These are phyloP conservation scores for Neolecta irregularis DNA, from an alignment of 1,139 yeast genomes.

Conservation along the genomic window DNA sequence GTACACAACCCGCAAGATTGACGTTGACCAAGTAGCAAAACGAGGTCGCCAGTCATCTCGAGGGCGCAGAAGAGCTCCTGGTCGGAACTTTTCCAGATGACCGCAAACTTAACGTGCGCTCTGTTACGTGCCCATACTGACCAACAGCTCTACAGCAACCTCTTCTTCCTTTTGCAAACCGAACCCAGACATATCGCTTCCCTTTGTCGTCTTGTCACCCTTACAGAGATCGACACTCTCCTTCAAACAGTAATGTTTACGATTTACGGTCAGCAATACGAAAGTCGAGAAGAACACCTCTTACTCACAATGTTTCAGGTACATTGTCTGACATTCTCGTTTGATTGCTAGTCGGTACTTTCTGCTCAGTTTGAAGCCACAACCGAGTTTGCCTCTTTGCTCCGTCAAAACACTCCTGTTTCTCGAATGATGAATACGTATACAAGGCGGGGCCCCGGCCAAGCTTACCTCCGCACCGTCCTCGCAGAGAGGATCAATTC, in stretches of 20 bases:
- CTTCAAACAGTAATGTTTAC: conserved; percentile 32
- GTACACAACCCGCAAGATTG: conserved; percentile 6
- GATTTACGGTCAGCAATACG: conserved; percentile 32
- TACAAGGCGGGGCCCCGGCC: conserved; percentile 32
- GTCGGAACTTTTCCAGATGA: conserved; percentile 17
- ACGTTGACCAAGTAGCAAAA: conserved; percentile 17
- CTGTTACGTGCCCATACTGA: not conserved
- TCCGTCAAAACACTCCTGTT: conserved; percentile 30
- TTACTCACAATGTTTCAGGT: conserved; percentile 28
- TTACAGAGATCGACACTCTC: conserved; percentile 29
- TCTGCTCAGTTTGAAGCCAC: conserved; percentile 28
- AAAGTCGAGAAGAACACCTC: conserved; percentile 30
- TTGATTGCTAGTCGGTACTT: conserved; percentile 19
- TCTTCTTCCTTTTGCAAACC: conserved; percentile 28
- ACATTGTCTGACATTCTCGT: not conserved
- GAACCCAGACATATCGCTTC: conserved; percentile 29
- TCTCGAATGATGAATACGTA: conserved; percentile 32
- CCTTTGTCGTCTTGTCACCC: conserved; percentile 26
- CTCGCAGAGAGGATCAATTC: conserved; percentile 23
- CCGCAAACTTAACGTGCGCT: conserved; percentile 13
- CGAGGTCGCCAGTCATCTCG: conserved; percentile 26
- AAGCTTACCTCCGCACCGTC: conserved; percentile 26
- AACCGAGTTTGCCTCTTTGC: conserved; percentile 26
- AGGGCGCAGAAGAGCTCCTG: conserved; percentile 16
- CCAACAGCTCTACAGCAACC: conserved; percentile 23